Evolutionary conservation across 2,329 filamentous ascomycete genomes (phyloP).

Genomic region (Colletotrichum echinochloae): DNA sequence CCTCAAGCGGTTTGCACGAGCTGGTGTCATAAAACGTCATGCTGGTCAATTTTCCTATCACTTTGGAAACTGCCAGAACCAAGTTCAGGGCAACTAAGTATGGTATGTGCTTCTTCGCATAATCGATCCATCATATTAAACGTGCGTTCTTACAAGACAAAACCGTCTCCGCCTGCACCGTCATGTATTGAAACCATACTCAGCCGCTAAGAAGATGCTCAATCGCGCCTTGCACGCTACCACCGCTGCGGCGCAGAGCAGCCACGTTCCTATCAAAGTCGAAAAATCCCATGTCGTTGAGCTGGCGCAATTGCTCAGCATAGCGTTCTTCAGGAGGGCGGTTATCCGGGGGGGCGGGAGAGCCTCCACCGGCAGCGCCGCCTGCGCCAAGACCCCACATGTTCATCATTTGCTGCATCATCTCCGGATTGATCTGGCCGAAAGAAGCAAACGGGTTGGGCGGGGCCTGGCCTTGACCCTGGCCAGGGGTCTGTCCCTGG

Average conservation of each 20-base stretch:
- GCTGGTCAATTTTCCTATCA: slow-evolving; percentile 35
- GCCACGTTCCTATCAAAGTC: slow-evolving; percentile 95
- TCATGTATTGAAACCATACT: slow-evolving; percentile 17
- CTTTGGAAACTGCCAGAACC: slow-evolving; percentile 30
- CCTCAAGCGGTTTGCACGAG: slow-evolving; percentile 7
- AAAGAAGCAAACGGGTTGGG: slow-evolving; percentile 60
- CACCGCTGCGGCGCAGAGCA: slow-evolving; percentile 87
- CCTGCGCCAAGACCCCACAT: slow-evolving; percentile 58
- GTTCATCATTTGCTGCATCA: slow-evolving; percentile 66
- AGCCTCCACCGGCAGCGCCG: slow-evolving; percentile 50
- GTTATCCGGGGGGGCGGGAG: slow-evolving; percentile 76
- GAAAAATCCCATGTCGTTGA: slow-evolving; percentile 99
- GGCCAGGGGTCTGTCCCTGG: slow-evolving; percentile 51
- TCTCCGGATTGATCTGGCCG: slow-evolving; percentile 61
- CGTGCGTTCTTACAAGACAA: slow-evolving; percentile 5
- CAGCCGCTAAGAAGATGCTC: slow-evolving; percentile 72
- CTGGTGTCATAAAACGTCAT: slow-evolving; percentile 36
- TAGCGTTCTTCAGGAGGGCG: slow-evolving; percentile 95
- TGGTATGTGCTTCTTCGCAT: slow-evolving; percentile 37
- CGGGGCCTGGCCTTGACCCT: slow-evolving; percentile 44
- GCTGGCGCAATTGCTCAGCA: slow-evolving; percentile 86
- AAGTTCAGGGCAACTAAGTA: slow-evolving; percentile 27
- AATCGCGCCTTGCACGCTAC: slow-evolving; percentile 92
- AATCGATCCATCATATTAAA: slow-evolving; percentile 31
- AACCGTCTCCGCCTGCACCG: neutral